phyloP scores from a whole-genome alignment of 805 yeast genomes.

The Torulaspora franciscae region DNA sequence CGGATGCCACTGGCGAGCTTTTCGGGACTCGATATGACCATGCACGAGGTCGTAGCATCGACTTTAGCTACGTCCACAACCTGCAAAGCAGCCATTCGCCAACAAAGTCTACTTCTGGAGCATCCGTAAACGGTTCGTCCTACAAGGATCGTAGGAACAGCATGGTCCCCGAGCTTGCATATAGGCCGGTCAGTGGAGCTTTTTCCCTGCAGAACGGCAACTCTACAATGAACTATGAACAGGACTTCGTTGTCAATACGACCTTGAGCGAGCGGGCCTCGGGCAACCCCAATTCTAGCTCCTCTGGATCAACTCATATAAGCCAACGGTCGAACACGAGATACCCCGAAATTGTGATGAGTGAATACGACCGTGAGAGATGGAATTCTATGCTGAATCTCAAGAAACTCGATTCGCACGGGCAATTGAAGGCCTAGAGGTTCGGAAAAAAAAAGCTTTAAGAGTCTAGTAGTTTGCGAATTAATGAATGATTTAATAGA shows the following conservation, averaged over 20 bases:
- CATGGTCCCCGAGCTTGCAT: constrained; percentile 11
- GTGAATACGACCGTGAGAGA: constrained; percentile 37
- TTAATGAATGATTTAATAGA: background rate
- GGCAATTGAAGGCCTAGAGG: constrained; percentile 2
- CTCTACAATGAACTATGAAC: constrained; percentile 6
- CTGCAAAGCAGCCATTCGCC: constrained; percentile 34
- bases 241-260: constrained; percentile 4
- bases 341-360: constrained; percentile 28
- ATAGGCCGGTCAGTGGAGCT: constrained; percentile 15
- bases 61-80: constrained; percentile 31
- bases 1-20: constrained; percentile 8
- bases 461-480: too few relatives aligned
- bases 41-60: constrained; percentile 29
- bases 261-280: constrained; percentile 7
- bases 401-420: constrained; percentile 4
- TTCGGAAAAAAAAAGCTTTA: too few relatives aligned
- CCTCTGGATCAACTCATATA: constrained; percentile 6
- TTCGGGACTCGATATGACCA: constrained; percentile 13
- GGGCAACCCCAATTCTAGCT: constrained; percentile 2
- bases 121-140: constrained; percentile 10
- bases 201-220: constrained; percentile 13
- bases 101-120: constrained; percentile 26
- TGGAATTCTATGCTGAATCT: constrained; percentile 27
- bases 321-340: constrained; percentile 14
- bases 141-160: constrained; percentile 19